A percentile compares a stretch with the other conserved stretches of the same genome.
These are phyloP conservation scores for Echria macrotheca DNA, from an alignment of 495 filamentous ascomycete species.

Conservation along the genomic window DNA sequence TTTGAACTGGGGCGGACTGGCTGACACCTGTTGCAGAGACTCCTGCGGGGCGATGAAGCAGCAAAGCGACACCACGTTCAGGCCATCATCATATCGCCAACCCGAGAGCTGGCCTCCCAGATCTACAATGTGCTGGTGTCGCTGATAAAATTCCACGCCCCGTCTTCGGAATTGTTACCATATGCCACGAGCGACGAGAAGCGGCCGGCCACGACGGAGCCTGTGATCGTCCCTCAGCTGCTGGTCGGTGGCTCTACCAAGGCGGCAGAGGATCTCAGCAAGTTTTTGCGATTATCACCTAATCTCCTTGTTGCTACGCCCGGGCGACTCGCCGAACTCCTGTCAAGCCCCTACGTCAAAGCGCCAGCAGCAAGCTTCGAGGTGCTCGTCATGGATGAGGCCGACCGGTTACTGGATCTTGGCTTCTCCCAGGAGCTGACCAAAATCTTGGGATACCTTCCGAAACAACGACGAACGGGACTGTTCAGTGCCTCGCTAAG, in stretches of 20 bases:
- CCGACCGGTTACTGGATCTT: conserved; percentile 87
- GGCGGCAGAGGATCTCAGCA: conserved; percentile 75
- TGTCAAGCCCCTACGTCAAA: conserved; percentile 87
- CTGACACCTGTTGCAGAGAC: conserved; percentile 35
- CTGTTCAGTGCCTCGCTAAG: conserved; percentile 89
- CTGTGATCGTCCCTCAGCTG: conserved; percentile 74
- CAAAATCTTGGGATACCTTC: conserved; percentile 74
- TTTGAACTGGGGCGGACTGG: background rate
- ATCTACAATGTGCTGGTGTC: conserved; percentile 78
- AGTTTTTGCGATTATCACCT: conserved; percentile 71
- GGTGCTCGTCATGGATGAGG: conserved; percentile 87
- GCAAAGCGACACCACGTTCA: conserved; percentile 84
- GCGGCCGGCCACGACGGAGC: conserved; percentile 42
- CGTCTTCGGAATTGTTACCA: conserved; percentile 60
- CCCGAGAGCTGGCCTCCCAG: conserved; percentile 85
- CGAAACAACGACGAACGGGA: conserved; percentile 89
- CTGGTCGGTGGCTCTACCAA: conserved; percentile 80
- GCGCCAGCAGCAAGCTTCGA: conserved; percentile 85
- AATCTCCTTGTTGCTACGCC: conserved; percentile 87
- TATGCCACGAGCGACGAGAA: conserved; percentile 45
- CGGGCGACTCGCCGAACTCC: conserved; percentile 79
- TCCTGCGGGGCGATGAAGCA: conserved; percentile 65
- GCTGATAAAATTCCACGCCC: conserved; percentile 73
- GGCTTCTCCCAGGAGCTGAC: conserved; percentile 90
- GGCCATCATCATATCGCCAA: conserved; percentile 87